These are phyloP conservation scores for Saccharomyces mikatae DNA, from an alignment of 805 yeast genomes.

Conservation along the genomic window DNA sequence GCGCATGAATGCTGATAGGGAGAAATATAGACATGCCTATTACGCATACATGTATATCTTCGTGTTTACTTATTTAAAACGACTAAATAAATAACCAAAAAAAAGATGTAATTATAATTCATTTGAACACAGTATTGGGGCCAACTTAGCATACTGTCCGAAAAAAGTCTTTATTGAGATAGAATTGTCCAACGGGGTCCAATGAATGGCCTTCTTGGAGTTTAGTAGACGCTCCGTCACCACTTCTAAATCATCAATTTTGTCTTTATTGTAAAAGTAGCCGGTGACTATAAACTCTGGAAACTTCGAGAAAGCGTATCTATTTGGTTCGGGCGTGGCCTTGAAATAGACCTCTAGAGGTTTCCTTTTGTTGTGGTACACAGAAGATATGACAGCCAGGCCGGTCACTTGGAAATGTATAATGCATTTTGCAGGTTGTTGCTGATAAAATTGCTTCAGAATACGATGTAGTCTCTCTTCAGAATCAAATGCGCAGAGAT, in stretches of 20 bases:
- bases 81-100: not conserved
- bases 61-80: not conserved
- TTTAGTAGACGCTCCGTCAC: not conserved
- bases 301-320: not conserved
- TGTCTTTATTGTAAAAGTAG: constrained; percentile 1
- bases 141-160: constrained; percentile 8
- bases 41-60: not conserved
- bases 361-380: not conserved
- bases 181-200: constrained; percentile 6
- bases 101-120: not conserved
- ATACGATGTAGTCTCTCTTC: not conserved
- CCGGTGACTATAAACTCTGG: not conserved
- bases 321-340: not conserved
- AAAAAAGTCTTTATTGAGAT: constrained; percentile 7
- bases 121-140: not conserved
- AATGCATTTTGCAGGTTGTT: not conserved
- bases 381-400: not conserved
- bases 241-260: not conserved
- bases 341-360: not conserved
- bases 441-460: not conserved
- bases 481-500: not conserved
- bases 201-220: constrained; percentile 1
- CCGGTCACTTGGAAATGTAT: not conserved
- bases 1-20: not conserved
- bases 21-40: not conserved